Conservation (phyloP, 1,284 basidiomycete genomes). For the Naganishia sp. region DNA sequence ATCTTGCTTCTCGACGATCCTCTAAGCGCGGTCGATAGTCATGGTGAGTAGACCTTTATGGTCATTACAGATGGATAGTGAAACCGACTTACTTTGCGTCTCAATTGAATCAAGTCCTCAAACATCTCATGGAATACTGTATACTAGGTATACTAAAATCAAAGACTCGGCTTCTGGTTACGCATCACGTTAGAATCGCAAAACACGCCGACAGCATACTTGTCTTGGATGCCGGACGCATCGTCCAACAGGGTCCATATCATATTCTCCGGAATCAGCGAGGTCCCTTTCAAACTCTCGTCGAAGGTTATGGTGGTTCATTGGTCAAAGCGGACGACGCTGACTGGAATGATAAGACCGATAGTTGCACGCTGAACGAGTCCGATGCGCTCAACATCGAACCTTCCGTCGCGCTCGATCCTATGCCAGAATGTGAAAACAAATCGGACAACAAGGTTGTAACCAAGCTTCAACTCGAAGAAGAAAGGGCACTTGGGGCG, state of each 20-base stretch:
- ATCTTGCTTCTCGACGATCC: slow-evolving; percentile 66
- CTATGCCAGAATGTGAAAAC: not conserved
- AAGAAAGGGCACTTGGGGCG: slow-evolving; percentile 35
- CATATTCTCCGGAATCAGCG: slow-evolving; percentile 57
- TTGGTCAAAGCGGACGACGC: not conserved
- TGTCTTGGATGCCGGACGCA: slow-evolving; percentile 38
- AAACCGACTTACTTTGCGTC: slow-evolving; percentile 27
- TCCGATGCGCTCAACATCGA: not conserved
- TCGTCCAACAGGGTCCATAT: slow-evolving; percentile 39
- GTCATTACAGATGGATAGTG: slow-evolving; percentile 62
- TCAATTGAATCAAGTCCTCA: slow-evolving; percentile 35
- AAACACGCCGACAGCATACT: slow-evolving; percentile 52
- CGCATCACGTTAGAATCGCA: slow-evolving; percentile 68
- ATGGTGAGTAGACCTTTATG: slow-evolving; percentile 41
- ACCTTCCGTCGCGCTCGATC: not conserved
- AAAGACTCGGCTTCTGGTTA: slow-evolving; percentile 69
- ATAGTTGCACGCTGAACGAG: too few relatives aligned
- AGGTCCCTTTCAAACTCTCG: slow-evolving; percentile 61
- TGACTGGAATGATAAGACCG: not conserved
- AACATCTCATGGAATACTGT: slow-evolving; percentile 58
- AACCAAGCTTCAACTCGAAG: slow-evolving; percentile 34
- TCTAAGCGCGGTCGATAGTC: slow-evolving; percentile 66
- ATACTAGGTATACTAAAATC: slow-evolving; percentile 61
- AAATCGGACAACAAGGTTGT: not conserved
- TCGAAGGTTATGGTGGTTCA: slow-evolving; percentile 45